Evolutionary conservation across 257 asterid genomes (phyloP).

Genomic region (Nicotiana noctiflora): DNA sequence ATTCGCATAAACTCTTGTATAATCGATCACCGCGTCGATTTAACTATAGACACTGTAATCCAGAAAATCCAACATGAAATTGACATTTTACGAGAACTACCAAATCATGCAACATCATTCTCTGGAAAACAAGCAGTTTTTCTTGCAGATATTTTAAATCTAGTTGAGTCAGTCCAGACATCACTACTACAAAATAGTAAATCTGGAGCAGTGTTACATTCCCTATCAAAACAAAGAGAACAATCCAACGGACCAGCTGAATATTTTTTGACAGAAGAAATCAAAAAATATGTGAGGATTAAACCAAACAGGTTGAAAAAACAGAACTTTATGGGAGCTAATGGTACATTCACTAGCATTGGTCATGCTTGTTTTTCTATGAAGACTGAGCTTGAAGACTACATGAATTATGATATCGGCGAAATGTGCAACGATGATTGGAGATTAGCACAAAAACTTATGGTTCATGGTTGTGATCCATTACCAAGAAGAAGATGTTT

Average conservation of each 20-base stretch:
- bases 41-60: conserved; percentile 21
- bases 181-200: neutral
- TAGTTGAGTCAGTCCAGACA: conserved; percentile 24
- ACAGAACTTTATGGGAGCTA: conserved; percentile 65
- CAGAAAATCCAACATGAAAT: conserved; percentile 35
- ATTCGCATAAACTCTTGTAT: neutral
- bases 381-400: conserved; percentile 47
- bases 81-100: conserved; percentile 14
- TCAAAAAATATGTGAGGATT: conserved; percentile 36
- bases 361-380: conserved; percentile 52
- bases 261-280: conserved; percentile 45
- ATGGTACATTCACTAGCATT: conserved; percentile 53
- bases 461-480: conserved; percentile 71
- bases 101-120: conserved; percentile 8
- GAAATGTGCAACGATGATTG: conserved; percentile 59
- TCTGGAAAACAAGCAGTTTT: conserved; percentile 26
- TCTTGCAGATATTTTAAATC: conserved; percentile 50
- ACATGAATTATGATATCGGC: conserved; percentile 57
- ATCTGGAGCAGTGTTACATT: neutral
- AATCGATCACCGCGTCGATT: conserved; percentile 6
- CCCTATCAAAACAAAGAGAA: neutral
- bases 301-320: conserved; percentile 52
- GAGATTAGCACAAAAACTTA: conserved; percentile 46
- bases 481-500: conserved; percentile 55
- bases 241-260: conserved; percentile 15